Conservation (phyloP, 371 early-diverging fungal species). For the Smittium mucronatum region DNA sequence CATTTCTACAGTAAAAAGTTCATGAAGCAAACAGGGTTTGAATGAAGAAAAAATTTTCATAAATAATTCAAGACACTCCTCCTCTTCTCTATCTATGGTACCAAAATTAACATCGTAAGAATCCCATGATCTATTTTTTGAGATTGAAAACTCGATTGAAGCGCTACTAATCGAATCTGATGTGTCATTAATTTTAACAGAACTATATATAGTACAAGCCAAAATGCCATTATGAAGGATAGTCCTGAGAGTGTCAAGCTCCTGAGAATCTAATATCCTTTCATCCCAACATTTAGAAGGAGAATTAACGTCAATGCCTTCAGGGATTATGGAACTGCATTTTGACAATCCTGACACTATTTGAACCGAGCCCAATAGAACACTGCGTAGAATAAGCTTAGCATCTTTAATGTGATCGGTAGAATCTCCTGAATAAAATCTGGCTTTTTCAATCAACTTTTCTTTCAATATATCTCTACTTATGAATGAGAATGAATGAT, state of each 20-base stretch:
- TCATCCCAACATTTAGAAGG: background rate
- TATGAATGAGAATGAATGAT: background rate
- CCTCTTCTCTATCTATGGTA: conserved; percentile 28
- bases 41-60: conserved; percentile 71
- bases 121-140: conserved; percentile 12
- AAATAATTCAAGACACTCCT: conserved; percentile 81
- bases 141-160: background rate
- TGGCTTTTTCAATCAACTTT: conserved; percentile 1
- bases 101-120: conserved; percentile 28
- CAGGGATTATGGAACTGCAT: background rate
- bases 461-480: background rate
- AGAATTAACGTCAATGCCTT: background rate
- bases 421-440: background rate
- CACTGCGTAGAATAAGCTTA: conserved; percentile 4
- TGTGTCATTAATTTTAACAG: conserved; percentile 39
- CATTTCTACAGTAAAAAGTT: conserved; percentile 82
- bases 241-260: conserved; percentile 31
- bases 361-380: conserved; percentile 6
- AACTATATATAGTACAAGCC: conserved; percentile 69
- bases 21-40: conserved; percentile 89
- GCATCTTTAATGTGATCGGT: conserved; percentile 8
- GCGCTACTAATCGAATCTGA: conserved; percentile 18
- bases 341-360: background rate
- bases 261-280: background rate
- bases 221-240: conserved; percentile 74